Conservation (phyloP, 208 protist genomes). For the Acanthamoeba healyi region DNA sequence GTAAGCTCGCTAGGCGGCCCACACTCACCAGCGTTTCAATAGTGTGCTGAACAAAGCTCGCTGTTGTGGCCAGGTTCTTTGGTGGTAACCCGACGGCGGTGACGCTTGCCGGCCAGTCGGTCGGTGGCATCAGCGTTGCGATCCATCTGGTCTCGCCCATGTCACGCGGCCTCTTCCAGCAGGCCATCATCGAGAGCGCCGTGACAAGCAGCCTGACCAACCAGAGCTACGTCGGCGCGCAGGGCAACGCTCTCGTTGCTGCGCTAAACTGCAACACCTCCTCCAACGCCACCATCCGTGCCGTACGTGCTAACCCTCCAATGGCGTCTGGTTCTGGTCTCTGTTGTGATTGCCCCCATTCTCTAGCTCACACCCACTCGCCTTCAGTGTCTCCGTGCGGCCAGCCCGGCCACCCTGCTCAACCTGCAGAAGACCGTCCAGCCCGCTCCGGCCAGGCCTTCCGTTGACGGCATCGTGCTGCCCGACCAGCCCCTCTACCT, state of each 20-base stretch:
- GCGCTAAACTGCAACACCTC: constrained; percentile 39
- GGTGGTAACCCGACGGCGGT: constrained; percentile 88
- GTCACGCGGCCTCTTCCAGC: constrained; percentile 82
- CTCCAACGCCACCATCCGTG: constrained; percentile 51
- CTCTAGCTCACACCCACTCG: too few species aligned
- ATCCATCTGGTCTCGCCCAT: constrained; percentile 80
- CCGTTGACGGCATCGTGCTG: constrained; percentile 28
- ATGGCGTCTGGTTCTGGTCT: not conserved
- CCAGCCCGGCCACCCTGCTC: constrained; percentile 14
- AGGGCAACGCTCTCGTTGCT: not conserved
- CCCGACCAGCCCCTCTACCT: constrained; percentile 20
- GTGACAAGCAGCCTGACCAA: constrained; percentile 42
- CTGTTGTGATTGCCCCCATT: not conserved
- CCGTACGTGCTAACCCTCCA: not conserved
- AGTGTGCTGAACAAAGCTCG: too few species aligned
- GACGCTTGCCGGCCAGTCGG: constrained; percentile 86
- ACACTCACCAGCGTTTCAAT: not conserved
- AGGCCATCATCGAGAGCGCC: constrained; percentile 80
- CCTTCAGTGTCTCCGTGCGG: constrained; percentile 1
- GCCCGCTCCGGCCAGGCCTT: constrained; percentile 30
- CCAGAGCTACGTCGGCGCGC: constrained; percentile 36
- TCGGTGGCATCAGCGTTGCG: constrained; percentile 84
- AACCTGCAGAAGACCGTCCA: not conserved
- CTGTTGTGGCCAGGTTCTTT: constrained; percentile 76
- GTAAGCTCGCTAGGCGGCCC: not conserved